Percentiles rank a stretch among this genome's conserved stretches.
Conservation (phyloP, 495 filamentous ascomycete genomes). For the Xylaria intraflava region DNA sequence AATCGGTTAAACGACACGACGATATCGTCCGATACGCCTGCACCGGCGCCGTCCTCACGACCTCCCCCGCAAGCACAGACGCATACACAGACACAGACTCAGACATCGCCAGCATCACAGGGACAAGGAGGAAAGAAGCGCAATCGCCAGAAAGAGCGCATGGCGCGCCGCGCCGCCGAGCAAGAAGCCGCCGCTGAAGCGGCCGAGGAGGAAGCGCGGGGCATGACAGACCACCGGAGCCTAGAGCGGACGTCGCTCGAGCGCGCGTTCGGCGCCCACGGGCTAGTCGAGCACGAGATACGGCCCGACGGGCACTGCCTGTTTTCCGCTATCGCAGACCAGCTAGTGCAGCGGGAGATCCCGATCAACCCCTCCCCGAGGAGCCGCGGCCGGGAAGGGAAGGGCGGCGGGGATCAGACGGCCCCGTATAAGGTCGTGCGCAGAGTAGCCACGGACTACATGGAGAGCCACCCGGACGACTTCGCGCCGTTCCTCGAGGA, state of each 20-base stretch:
- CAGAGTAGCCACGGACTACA: conserved; percentile 51
- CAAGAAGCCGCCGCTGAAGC: conserved; percentile 58
- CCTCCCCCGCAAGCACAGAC: conserved; percentile 11
- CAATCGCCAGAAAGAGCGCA: conserved; percentile 83
- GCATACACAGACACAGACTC: conserved; percentile 19
- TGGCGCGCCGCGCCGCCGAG: conserved; percentile 83
- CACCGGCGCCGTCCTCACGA: conserved; percentile 12
- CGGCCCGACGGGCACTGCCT: conserved; percentile 90
- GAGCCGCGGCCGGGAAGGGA: too few relatives aligned
- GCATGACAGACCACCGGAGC: conserved; percentile 65
- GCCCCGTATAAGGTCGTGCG: conserved; percentile 49
- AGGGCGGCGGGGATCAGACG: conserved; percentile 7
- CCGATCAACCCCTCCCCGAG: conserved; percentile 14
- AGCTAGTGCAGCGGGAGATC: conserved; percentile 49
- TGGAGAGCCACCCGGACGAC: conserved; percentile 44
- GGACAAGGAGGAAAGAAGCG: conserved; percentile 55
- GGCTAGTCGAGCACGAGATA: conserved; percentile 70
- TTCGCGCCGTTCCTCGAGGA: conserved; percentile 75
- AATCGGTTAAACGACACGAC: conserved; percentile 14
- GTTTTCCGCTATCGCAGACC: conserved; percentile 88
- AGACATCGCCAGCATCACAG: conserved; percentile 15
- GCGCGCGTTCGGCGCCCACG: conserved; percentile 45
- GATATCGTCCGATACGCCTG: conserved; percentile 7
- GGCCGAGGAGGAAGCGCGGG: conserved; percentile 68
- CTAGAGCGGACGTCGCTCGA: conserved; percentile 66